phyloP scores from a whole-genome alignment of 2,329 filamentous ascomycete species.

The Paraphaeosphaeria sporulosa region DNA sequence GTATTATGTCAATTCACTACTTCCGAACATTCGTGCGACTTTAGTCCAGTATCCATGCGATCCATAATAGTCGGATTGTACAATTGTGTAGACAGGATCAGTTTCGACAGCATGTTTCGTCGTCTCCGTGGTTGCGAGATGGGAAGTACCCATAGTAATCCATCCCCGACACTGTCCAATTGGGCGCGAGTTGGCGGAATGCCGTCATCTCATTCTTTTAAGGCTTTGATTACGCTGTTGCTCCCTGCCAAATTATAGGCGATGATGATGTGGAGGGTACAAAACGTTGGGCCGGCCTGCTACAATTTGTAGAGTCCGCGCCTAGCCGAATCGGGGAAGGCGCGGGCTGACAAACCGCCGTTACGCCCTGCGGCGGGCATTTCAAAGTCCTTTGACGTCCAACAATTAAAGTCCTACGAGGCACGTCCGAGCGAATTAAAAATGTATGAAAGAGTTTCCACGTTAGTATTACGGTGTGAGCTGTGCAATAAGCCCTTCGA shows the following conservation, averaged over 20 bases:
- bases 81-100: background rate
- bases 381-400: background rate
- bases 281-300: background rate
- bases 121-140: background rate
- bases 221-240: background rate
- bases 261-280: background rate
- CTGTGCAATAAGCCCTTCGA: conserved; percentile 54
- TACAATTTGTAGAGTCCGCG: conserved; percentile 2
- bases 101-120: background rate
- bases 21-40: background rate
- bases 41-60: background rate
- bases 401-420: background rate
- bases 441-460: conserved; percentile 27
- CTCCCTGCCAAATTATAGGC: background rate
- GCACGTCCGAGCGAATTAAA: conserved; percentile 10
- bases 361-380: background rate
- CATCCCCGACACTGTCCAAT: background rate
- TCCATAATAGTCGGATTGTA: background rate
- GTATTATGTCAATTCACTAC: background rate
- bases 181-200: background rate
- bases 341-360: background rate
- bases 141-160: background rate
- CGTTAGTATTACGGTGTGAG: conserved; percentile 45
- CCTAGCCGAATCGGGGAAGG: background rate
- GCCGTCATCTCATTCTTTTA: background rate